Percentiles rank a stretch among this genome's conserved stretches.
phyloP scores from a whole-genome alignment of 2,329 filamentous ascomycete species.

The Colletotrichum noveboracense region DNA sequence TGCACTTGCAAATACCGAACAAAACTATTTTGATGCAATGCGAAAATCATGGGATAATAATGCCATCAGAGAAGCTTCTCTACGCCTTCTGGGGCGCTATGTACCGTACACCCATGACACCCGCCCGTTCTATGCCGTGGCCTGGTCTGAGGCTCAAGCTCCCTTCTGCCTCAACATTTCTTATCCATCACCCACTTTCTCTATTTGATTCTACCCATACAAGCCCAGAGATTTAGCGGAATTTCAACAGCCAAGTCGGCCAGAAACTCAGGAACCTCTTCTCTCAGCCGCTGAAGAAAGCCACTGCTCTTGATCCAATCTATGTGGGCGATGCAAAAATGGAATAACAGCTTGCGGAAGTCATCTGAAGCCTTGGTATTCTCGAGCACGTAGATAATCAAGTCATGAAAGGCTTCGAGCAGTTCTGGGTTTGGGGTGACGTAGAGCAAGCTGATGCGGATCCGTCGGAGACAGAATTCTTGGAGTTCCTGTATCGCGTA shows the following conservation, averaged over 20 bases:
- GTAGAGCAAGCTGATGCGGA: neutral
- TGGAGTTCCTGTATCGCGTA: neutral
- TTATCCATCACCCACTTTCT: too few species aligned
- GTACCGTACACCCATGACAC: too few species aligned
- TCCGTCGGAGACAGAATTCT: neutral
- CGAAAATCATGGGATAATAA: too few species aligned
- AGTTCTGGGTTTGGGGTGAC: neutral
- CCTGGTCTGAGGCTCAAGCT: too few species aligned
- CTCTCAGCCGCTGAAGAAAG: neutral
- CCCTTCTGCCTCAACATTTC: too few species aligned
- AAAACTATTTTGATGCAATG: too few species aligned
- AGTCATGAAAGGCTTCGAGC: neutral
- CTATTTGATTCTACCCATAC: too few species aligned
- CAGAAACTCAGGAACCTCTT: neutral
- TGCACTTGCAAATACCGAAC: too few species aligned
- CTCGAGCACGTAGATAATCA: neutral
- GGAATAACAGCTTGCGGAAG: neutral
- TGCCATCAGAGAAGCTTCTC: too few species aligned
- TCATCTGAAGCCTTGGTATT: neutral
- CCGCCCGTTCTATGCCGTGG: too few species aligned
- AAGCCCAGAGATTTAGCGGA: neutral
- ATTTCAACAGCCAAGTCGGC: neutral
- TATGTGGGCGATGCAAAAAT: neutral
- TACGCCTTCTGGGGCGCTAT: too few species aligned
- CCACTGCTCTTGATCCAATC: neutral